These are phyloP conservation scores for Catharanthus roseus DNA, from an alignment of 257 asterid species.

Conservation along the genomic window DNA sequence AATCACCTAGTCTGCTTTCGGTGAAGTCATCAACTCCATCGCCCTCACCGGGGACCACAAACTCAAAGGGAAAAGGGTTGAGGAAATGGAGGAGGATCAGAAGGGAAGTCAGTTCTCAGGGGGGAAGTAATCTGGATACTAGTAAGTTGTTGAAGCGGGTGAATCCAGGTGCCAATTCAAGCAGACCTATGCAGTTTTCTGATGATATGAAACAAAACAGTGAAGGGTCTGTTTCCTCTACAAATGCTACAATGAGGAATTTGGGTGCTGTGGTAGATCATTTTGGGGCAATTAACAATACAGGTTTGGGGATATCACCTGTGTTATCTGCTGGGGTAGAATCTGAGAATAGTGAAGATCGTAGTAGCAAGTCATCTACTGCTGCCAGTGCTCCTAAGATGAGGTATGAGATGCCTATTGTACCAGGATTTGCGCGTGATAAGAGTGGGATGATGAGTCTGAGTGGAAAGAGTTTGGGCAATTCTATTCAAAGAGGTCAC, in stretches of 20 bases:
- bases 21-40: slow-evolving; percentile 23
- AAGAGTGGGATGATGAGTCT: slow-evolving; percentile 34
- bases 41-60: slow-evolving; percentile 20
- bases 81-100: slow-evolving; percentile 76
- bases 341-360: slow-evolving; percentile 64
- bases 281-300: slow-evolving; percentile 30
- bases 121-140: slow-evolving; percentile 28
- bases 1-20: background rate
- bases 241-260: slow-evolving; percentile 33
- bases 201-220: slow-evolving; percentile 39
- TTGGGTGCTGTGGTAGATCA: slow-evolving; percentile 21
- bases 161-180: slow-evolving; percentile 22
- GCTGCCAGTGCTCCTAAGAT: slow-evolving; percentile 56
- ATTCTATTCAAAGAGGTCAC: slow-evolving; percentile 33
- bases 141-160: slow-evolving; percentile 35
- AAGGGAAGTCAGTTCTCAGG: slow-evolving; percentile 37
- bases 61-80: slow-evolving; percentile 55
- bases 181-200: slow-evolving; percentile 31
- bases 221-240: slow-evolving; percentile 57
- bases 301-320: slow-evolving; percentile 27
- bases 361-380: slow-evolving; percentile 60
- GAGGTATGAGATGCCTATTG: slow-evolving; percentile 28
- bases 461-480: slow-evolving; percentile 42
- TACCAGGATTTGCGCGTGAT: slow-evolving; percentile 29
- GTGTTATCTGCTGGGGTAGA: slow-evolving; percentile 36